Base-by-base conservation (phyloP, 2,329 filamentous ascomycete species). In the Sclerotinia subarctica region DNA sequence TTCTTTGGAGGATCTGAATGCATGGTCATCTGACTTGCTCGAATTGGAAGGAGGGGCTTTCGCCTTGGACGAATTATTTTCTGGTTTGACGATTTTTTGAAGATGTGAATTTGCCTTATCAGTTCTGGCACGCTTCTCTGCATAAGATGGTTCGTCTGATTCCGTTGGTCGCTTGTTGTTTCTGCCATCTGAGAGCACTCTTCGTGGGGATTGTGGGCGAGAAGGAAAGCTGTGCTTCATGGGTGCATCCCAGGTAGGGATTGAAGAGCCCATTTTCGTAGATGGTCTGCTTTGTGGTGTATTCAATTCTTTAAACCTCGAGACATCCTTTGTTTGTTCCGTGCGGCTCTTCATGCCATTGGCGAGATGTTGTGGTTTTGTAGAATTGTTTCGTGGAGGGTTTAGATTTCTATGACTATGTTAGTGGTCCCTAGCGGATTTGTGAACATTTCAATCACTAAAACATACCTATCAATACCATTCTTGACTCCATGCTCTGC, bases 291-390 rank as follows among this genome's bases (percentile, higher is more conserved):
- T 24, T 38, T 58, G 63, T 54, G 58, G 19, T 8, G 35, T 29
- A 29, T 62, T 66, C 1, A 42, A 5, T 47, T 69, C 67, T 51
- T 60, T 70, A n/a, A n/a, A 21, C n/a, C 59, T 51, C 32, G 5
- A 51, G 1, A n/a, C 8, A 42, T 63, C 59, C 59, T 38, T 63
- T 38, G 59, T 52, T 42, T 47, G 29, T 38, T 63, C 59, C 17
- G n/a, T 51, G 59, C 46, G 59, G 5, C 1, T 51, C 35, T 63
- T 63, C 26, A 65, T 53, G 49, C 72, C 74, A 68, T 76, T 74
- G 52, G 67, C 49, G 71, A 76, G 73, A 2, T 77, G 85, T 76
- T 86, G 81, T 66, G 86, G 82, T 76, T 89, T 83, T 69, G 87
- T 83, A 6, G 82, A 82, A 53, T 79, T 59, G 57, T 69, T 76